These are phyloP conservation scores for Fistulinella prunicolor DNA, from an alignment of 768 basidiomycete genomes.

Conservation along the genomic window DNA sequence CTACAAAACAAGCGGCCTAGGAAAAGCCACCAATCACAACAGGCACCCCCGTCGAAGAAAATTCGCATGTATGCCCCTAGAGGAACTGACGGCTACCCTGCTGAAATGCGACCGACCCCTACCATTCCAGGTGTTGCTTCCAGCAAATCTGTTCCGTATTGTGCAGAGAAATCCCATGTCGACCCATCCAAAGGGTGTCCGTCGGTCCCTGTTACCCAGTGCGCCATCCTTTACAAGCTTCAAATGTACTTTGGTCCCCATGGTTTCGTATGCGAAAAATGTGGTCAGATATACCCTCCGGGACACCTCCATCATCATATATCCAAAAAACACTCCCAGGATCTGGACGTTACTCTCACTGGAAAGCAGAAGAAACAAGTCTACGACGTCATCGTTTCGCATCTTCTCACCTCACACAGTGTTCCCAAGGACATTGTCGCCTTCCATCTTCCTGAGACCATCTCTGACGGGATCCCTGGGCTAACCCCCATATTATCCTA, in stretches of 20 bases:
- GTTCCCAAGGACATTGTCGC: too few species aligned
- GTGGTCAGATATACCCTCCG: neutral
- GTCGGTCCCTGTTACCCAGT: neutral
- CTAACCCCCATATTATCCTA: neutral
- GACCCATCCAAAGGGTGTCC: neutral
- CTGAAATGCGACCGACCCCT: too few species aligned
- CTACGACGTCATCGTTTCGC: neutral
- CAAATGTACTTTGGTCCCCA: neutral
- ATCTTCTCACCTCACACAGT: neutral
- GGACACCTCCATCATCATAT: neutral
- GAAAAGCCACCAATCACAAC: too few species aligned
- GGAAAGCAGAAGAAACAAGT: neutral
- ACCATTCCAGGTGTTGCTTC: too few species aligned
- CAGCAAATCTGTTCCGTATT: too few species aligned
- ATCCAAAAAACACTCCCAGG: neutral
- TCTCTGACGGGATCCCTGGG: neutral
- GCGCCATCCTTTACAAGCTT: neutral
- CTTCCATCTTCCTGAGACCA: neutral
- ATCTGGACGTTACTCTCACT: neutral
- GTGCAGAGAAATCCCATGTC: neutral
- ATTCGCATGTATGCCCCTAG: too few species aligned
- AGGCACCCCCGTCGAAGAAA: too few species aligned
- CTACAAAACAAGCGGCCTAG: too few species aligned
- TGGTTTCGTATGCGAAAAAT: constrained; percentile 1
- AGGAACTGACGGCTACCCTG: too few species aligned